Conservation (phyloP, 2,329 filamentous ascomycete species). For the Chrysoporthe puriensis region DNA sequence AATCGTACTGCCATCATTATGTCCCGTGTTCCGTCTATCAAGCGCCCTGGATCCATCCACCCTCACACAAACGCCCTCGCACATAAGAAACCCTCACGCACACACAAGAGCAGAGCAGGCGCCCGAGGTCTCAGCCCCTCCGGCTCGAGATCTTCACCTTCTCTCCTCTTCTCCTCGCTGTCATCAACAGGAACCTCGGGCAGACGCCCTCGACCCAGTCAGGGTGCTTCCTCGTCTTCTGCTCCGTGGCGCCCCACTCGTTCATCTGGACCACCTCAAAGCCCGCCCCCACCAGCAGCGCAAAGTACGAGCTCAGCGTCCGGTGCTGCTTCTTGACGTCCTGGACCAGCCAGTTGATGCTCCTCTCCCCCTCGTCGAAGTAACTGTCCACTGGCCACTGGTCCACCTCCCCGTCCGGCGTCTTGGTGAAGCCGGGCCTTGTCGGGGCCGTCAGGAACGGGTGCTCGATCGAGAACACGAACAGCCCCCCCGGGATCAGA, state of each 20-base stretch:
- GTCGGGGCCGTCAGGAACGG: slow-evolving; percentile 50
- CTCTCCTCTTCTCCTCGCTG: slow-evolving; percentile 26
- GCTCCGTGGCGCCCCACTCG: slow-evolving; percentile 39
- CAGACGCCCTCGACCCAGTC: slow-evolving; percentile 31
- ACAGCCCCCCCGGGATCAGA: slow-evolving; percentile 40
- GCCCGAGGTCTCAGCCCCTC: neutral
- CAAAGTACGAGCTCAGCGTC: slow-evolving; percentile 47
- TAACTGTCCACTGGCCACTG: slow-evolving; percentile 49
- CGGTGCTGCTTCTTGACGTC: slow-evolving; percentile 52
- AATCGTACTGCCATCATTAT: neutral
- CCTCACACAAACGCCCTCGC: too few relatives aligned
- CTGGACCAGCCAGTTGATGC: slow-evolving; percentile 46
- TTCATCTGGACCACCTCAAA: slow-evolving; percentile 45
- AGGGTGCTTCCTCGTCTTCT: slow-evolving; percentile 33
- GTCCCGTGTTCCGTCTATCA: neutral
- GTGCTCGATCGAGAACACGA: slow-evolving; percentile 53
- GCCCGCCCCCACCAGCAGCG: slow-evolving; percentile 40
- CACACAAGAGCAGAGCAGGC: neutral
- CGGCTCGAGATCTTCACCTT: slow-evolving; percentile 7
- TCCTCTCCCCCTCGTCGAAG: slow-evolving; percentile 45
- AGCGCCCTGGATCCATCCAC: neutral
- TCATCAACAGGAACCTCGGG: slow-evolving; percentile 30
- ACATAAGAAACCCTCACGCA: too few relatives aligned
- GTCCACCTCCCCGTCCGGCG: slow-evolving; percentile 33
- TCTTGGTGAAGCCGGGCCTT: slow-evolving; percentile 35